These are phyloP conservation scores for Eleusine indica DNA, from an alignment of 176 grass and related monocot genomes.

Conservation along the genomic window DNA sequence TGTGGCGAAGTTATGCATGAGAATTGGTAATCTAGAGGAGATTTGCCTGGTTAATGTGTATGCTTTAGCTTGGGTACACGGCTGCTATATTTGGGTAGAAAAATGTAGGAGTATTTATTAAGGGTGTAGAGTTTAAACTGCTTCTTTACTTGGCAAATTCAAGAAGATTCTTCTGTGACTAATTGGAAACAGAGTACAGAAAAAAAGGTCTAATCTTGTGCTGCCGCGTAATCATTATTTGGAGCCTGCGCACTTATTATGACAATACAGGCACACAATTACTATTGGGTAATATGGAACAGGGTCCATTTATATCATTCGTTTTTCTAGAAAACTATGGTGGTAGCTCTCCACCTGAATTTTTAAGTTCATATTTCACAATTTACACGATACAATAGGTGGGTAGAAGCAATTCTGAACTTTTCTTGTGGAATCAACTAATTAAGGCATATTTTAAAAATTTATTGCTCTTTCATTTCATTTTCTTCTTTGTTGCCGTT, in stretches of 20 bases:
- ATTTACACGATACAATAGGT: too few relatives aligned
- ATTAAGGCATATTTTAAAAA: too few relatives aligned
- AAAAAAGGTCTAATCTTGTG: neutral
- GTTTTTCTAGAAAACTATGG: too few relatives aligned
- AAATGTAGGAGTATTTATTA: neutral
- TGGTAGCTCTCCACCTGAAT: too few relatives aligned
- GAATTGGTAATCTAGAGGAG: neutral
- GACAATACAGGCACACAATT: neutral
- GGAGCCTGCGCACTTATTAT: neutral
- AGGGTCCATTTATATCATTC: too few relatives aligned
- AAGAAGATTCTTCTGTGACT: neutral
- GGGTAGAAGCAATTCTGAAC: too few relatives aligned
- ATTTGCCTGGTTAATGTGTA: neutral
- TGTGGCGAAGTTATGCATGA: neutral
- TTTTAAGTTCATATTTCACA: too few relatives aligned
- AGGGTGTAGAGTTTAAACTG: neutral
- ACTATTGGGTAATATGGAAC: too few relatives aligned
- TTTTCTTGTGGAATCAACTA: too few relatives aligned
- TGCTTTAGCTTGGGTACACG: neutral
- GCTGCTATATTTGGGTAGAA: neutral
- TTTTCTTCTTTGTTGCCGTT: too few relatives aligned
- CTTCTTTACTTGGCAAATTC: neutral
- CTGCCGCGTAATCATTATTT: neutral
- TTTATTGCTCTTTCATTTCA: too few relatives aligned
- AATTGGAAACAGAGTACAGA: slow-evolving; percentile 1